phyloP scores from a whole-genome alignment of 73 alveolate genomes.

The Paramecium primaurelia region DNA sequence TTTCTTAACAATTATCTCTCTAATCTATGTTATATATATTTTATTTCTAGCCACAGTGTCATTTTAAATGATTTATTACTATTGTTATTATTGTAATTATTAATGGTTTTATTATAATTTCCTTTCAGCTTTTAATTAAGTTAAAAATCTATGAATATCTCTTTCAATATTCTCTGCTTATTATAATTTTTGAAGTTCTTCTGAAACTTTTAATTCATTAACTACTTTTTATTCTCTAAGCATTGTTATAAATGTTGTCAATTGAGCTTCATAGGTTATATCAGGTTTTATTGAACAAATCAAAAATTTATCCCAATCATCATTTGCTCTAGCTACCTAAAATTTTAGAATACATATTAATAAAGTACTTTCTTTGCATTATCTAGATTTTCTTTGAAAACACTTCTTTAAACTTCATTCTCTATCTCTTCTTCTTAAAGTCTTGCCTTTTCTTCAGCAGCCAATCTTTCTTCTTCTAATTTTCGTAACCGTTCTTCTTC shows the following conservation, averaged over 20 bases:
- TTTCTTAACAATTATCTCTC: background rate
- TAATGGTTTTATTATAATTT: background rate
- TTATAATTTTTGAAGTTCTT: conserved; percentile 39
- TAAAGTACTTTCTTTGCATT: conserved; percentile 49
- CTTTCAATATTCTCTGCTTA: conserved; percentile 47
- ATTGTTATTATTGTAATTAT: background rate
- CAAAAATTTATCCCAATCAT: conserved; percentile 69
- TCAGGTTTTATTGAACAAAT: conserved; percentile 76
- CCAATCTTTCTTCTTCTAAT: conserved; percentile 67
- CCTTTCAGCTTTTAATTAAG: conserved; percentile 47
- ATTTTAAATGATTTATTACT: conserved; percentile 49
- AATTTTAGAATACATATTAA: background rate
- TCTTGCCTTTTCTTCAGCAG: conserved; percentile 67
- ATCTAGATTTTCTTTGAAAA: conserved; percentile 56
- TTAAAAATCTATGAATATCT: conserved; percentile 33
- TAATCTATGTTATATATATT: background rate
- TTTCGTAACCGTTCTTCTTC: conserved; percentile 70
- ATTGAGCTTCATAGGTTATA: conserved; percentile 66
- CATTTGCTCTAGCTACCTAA: conserved; percentile 18
- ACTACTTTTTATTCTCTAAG: conserved; percentile 61
- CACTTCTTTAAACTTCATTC: conserved; percentile 31
- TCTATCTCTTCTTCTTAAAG: conserved; percentile 63
- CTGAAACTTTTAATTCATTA: conserved; percentile 35
- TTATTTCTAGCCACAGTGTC: conserved; percentile 38
- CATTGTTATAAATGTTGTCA: conserved; percentile 73